Percentiles rank a stretch among this genome's conserved stretches.
Conservation (phyloP, 192 early-diverging fungal species). For the Coemansia sp. region DNA sequence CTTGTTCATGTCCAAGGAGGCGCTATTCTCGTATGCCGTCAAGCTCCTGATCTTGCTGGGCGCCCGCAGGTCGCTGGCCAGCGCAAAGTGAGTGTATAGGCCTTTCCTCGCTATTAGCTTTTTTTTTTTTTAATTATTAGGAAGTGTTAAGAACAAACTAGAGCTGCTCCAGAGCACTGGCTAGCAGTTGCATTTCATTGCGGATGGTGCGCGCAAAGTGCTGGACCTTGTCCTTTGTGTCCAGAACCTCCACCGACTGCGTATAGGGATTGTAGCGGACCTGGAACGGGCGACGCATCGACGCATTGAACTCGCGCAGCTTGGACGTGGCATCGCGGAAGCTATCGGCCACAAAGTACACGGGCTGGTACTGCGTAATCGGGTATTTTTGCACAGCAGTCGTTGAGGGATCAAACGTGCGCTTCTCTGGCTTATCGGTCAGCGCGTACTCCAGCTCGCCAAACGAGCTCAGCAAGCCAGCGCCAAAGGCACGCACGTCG, state of each 20-base stretch:
- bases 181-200: constrained; percentile 76
- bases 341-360: constrained; percentile 94
- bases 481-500: constrained; percentile 86
- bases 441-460: constrained; percentile 94
- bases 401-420: constrained; percentile 84
- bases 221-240: constrained; percentile 85
- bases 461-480: constrained; percentile 90
- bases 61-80: constrained; percentile 48
- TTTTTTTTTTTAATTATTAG: neutral
- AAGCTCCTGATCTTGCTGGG: constrained; percentile 51
- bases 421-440: constrained; percentile 76
- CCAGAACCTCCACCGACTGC: constrained; percentile 88
- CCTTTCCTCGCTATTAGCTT: no score
- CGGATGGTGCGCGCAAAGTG: constrained; percentile 78
- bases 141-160: constrained; percentile 4
- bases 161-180: constrained; percentile 70
- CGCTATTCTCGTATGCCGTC: constrained; percentile 72
- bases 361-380: constrained; percentile 92
- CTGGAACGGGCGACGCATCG: constrained; percentile 83
- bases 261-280: constrained; percentile 93
- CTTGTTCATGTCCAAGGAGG: constrained; percentile 94
- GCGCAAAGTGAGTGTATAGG: constrained; percentile 16
- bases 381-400: constrained; percentile 76
- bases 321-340: constrained; percentile 93
- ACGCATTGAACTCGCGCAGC: constrained; percentile 81